Base-by-base conservation (phyloP, 768 basidiomycete genomes). In the Panellus pusillus region DNA sequence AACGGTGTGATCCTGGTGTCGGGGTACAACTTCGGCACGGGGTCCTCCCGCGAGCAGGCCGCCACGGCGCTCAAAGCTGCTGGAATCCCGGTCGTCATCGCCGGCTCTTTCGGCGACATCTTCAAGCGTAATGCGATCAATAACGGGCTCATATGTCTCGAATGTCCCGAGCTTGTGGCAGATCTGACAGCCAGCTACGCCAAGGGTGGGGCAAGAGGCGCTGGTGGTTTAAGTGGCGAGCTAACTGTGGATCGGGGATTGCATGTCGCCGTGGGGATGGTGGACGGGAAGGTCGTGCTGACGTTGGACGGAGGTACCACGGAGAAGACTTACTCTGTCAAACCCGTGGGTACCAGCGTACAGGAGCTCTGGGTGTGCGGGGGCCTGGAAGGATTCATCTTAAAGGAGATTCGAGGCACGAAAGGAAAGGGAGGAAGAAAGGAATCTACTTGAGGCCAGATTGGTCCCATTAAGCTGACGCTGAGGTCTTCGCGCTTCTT, bases 71-170 rank as follows among this genome's bases (percentile, higher is more conserved):
- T 99, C 58, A 93, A 94, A 67, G 83, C 94, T 7, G 91, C 96
- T 0, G 96, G 97, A 14, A 74, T 99, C 4, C 93, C 93, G 4
- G 76, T 97, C 45, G 93, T 99, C 50, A 80, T 99, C 53, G 93
- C 93, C n/a, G 97, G 95, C 31, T 97, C 94, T 28, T 99, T 99
- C 62, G 96, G 97, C 9, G 97, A 99, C 69, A 98, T 98, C 65
- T 99, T 97, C 81, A 98, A 98, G 76, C 86, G 97, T 29, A 99
- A 99, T 70, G 90, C 93, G 15, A 98, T 98, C 74, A 99, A 99
- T 74, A 98, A 99, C 67, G 96, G 94, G 9, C 78, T 99, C 6
- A 91, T 99, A 46, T 97, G 97, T 66, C 71, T 98, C 41, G 96
- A 98, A 72, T 89, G 84, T 54, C 95, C 96, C 0, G 90, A 89